Evolutionary conservation across 2,329 filamentous ascomycete species (phyloP), one percentile per base, ranked within the genome.

Genomic region (Botrytis elliptica): DNA sequence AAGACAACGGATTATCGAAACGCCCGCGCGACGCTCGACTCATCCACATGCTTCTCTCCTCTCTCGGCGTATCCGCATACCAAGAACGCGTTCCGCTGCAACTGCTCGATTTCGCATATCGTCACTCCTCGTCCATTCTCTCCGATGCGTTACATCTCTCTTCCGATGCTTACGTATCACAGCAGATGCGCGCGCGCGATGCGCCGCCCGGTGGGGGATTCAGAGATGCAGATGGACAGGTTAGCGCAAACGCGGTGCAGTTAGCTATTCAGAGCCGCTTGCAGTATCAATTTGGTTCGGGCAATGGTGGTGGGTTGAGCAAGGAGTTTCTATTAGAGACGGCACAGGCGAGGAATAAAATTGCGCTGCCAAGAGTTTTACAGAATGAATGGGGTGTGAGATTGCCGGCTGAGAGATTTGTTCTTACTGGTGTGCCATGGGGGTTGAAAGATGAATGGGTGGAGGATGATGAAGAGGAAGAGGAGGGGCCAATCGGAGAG

Each of bases 91-190:
- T 96, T 1, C 93, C 93, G 0, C 88, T 95, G 0, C 90, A 95
- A 74, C 90, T 96, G 67, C 90, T 96, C 81, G 93, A 96, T 84
- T 95, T 95, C 81, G 92, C 93, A 67, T 96, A 96, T 86, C 90
- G 93, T 55, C 93, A 94, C 85, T 93, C 91, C 16, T 90, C 89
- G 1, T 87, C 88, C 73, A 86, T 95, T 52, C 88, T 95, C 33
- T 89, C 85, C 77, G 92, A 94, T 83, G 91, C 90, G 10, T 83
- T 93, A 25, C 90, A 92, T 79, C 87, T 93, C 40, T 86, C 88
- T 9, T 87, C 88, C 10, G 91, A 93, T 81, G 91, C 91, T 12
- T 92, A 93, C 83, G 85, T 88, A 33, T 81, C 80, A 20, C 80
- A 82, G 65, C 78, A 80, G 73, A 80, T 78, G 12, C 79, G 81